Evolutionary conservation across 371 early-diverging fungal species (phyloP).

Genomic region (Mucor indicus): DNA sequence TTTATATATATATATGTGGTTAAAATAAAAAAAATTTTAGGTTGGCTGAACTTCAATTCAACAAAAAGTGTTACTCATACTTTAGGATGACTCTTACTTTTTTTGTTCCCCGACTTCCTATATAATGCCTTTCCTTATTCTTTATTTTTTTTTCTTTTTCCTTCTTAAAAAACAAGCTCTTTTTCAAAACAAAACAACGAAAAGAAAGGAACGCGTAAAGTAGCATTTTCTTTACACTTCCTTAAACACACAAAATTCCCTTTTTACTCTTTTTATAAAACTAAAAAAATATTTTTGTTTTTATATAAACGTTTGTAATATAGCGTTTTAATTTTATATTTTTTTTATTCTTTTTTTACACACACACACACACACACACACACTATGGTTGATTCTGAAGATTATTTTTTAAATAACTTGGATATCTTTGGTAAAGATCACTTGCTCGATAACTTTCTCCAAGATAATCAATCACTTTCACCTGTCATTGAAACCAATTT

Average conservation of each 20-base stretch:
- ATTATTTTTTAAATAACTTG: constrained; percentile 19
- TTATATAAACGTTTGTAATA: constrained; percentile 17
- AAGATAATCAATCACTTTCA: constrained; percentile 14
- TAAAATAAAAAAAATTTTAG: too few species aligned
- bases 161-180: too few species aligned
- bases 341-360: constrained; percentile 8
- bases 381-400: constrained; percentile 25
- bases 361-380: neutral
- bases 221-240: neutral
- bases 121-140: neutral
- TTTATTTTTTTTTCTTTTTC: neutral
- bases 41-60: too few species aligned
- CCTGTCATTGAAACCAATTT: constrained; percentile 20
- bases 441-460: constrained; percentile 19
- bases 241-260: neutral
- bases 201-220: neutral
- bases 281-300: constrained; percentile 22
- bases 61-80: too few species aligned
- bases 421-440: constrained; percentile 29
- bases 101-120: too few species aligned
- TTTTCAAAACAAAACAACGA: neutral
- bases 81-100: too few species aligned
- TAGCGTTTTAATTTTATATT: constrained; percentile 22
- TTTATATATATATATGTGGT: too few species aligned
- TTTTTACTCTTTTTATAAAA: constrained; percentile 3